A percentile compares a stretch with the other conserved stretches of the same genome.
phyloP scores from a whole-genome alignment of 1,139 yeast genomes.

The Nakaseomyces nivariensis region DNA sequence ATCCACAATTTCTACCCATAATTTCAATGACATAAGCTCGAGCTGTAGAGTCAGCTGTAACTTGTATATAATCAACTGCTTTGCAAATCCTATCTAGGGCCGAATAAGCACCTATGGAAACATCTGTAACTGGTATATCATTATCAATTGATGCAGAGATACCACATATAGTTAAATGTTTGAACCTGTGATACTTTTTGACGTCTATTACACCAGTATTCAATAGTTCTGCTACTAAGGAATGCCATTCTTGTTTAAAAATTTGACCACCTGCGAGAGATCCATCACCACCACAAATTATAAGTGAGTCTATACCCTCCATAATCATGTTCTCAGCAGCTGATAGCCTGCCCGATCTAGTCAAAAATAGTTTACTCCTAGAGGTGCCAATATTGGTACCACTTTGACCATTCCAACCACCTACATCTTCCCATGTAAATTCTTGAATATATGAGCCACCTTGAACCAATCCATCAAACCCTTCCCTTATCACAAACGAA shows the following conservation, averaged over 20 bases:
- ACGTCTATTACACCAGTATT: slow-evolving; percentile 43
- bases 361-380: slow-evolving; percentile 77
- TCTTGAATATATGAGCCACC: slow-evolving; percentile 69
- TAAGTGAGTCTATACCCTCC: slow-evolving; percentile 87
- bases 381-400: slow-evolving; percentile 98
- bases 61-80: slow-evolving; percentile 82
- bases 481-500: slow-evolving; percentile 89
- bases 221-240: slow-evolving; percentile 64
- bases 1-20: slow-evolving; percentile 99
- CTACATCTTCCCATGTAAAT: slow-evolving; percentile 85
- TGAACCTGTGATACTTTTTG: slow-evolving; percentile 49
- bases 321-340: slow-evolving; percentile 79
- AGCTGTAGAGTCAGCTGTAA: slow-evolving; percentile 93
- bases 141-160: slow-evolving; percentile 95
- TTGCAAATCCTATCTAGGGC: slow-evolving; percentile 89
- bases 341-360: slow-evolving; percentile 68
- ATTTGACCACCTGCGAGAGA: slow-evolving; percentile 95
- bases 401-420: slow-evolving; percentile 84
- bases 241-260: slow-evolving; percentile 91
- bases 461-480: slow-evolving; percentile 85
- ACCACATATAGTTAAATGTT: slow-evolving; percentile 81
- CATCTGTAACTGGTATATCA: slow-evolving; percentile 96
- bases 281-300: slow-evolving; percentile 99
- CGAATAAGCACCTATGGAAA: slow-evolving; percentile 93
- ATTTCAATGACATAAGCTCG: slow-evolving; percentile 97